Base-by-base conservation (phyloP, 768 basidiomycete genomes). In the Russula virescens region DNA sequence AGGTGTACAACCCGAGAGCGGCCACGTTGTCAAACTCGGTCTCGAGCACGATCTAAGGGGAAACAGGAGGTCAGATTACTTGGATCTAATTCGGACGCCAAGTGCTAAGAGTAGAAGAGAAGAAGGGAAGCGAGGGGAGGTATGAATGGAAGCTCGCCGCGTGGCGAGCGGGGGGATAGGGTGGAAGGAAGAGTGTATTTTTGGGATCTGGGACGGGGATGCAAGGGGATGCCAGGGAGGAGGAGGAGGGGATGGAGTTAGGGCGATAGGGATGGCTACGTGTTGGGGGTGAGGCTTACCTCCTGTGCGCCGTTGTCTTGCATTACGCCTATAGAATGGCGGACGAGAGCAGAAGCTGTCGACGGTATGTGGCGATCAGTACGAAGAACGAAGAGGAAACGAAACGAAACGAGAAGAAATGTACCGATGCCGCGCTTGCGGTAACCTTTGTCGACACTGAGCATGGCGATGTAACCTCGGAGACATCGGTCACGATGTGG, bases 381-480 rank as follows among this genome's bases (percentile, higher is more conserved):
- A 35, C 28, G 58, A n/a, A 50, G 14, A 18, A 5, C 34, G 64
- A 62, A 18, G 0, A 14, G n/a, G 35, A 46, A 5, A 48, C 21
- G 21, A 10, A 21, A 38, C 34, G 19, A 48, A 34, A 21, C 2
- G 60, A 18, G 81, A 89, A 72, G 73, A 94, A 94, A 93, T 72
- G 98, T 93, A 38, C 97, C 96, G 57, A 98, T 94, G 70, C 91
- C 93, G 59, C 98, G 83, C 97, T 98, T 98, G 42, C 87, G 80
- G 83, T 86, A 97, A 43, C 79, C 75, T 73, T 86, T 87, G 73
- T 83, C 81, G 31, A 98, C 94, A 71, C 91, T 93, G 59, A 99
- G 83, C 97, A 99, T 98, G 35, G 95, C 97, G 62, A 99, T 96
- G 73, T 99, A 99, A 16, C 97, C 97, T 71, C 97, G 76, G 72